Conservation (phyloP, 2,329 filamentous ascomycete genomes). For the Curvularia sp. region DNA sequence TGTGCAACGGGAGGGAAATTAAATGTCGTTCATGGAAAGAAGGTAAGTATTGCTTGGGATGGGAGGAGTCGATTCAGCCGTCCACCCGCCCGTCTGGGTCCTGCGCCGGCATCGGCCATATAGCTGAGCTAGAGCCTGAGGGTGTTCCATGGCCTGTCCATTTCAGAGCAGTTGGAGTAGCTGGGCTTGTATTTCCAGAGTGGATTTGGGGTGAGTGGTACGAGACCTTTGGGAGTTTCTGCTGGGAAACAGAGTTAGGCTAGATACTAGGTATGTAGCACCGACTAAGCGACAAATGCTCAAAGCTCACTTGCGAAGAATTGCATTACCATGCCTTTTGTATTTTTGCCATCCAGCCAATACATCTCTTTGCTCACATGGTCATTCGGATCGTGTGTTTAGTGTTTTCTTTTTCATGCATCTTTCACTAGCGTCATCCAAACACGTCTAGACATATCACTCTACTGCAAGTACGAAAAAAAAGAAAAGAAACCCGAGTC, state of each 20-base stretch:
- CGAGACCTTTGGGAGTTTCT: too few species aligned
- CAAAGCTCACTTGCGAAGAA: too few species aligned
- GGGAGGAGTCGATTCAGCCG: too few species aligned
- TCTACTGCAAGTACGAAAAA: not conserved
- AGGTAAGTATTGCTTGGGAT: too few species aligned
- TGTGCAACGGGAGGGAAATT: too few species aligned
- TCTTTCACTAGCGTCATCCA: not conserved
- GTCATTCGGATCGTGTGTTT: not conserved
- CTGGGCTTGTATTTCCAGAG: too few species aligned
- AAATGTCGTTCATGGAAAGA: too few species aligned
- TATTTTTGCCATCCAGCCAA: not conserved
- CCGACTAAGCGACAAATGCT: too few species aligned
- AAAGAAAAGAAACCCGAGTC: not conserved
- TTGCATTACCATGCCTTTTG: not conserved
- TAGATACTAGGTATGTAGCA: not conserved
- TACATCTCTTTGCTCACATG: not conserved
- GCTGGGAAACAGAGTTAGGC: not conserved
- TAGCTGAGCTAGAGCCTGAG: not conserved
- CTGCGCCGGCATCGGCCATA: not conserved
- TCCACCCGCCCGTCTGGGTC: not conserved
- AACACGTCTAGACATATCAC: not conserved
- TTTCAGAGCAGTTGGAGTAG: too few species aligned
- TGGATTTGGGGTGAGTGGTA: too few species aligned
- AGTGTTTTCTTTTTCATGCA: not conserved
- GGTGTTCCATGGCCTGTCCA: too few species aligned